These are phyloP conservation scores for Olyra latifolia DNA, from an alignment of 176 grass and related monocot genomes.

Conservation along the genomic window DNA sequence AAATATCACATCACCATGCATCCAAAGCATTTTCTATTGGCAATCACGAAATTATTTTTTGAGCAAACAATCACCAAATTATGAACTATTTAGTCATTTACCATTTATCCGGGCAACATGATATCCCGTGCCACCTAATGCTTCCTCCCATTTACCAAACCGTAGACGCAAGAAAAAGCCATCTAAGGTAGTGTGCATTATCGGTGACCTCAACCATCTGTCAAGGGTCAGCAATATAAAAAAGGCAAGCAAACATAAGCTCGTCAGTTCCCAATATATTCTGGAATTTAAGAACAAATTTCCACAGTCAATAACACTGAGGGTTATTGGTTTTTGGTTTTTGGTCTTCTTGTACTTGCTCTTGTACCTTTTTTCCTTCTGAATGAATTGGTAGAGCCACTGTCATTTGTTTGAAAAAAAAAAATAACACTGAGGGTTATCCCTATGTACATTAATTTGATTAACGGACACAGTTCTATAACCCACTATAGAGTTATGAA, in stretches of 20 bases:
- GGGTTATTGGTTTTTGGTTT: too few relatives aligned
- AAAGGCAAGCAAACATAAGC: slow-evolving; percentile 18
- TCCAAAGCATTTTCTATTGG: background rate
- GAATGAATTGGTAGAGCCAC: too few relatives aligned
- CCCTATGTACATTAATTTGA: background rate
- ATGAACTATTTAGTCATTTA: slow-evolving; percentile 44
- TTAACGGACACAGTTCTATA: background rate
- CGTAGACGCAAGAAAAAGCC: slow-evolving; percentile 87
- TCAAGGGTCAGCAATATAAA: slow-evolving; percentile 31
- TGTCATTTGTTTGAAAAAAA: too few relatives aligned
- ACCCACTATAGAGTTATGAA: background rate
- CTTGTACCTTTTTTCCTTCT: too few relatives aligned
- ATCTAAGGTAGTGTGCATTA: slow-evolving; percentile 55
- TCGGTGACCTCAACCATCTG: slow-evolving; percentile 75
- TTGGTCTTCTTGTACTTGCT: too few relatives aligned
- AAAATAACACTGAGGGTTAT: slow-evolving; percentile 19
- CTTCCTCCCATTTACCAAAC: slow-evolving; percentile 85
- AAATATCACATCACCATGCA: slow-evolving; percentile 23
- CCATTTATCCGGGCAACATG: slow-evolving; percentile 83
- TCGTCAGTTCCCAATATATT: background rate
- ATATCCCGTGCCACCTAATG: slow-evolving; percentile 80
- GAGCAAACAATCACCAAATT: slow-evolving; percentile 25
- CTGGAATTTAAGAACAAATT: slow-evolving; percentile 8
- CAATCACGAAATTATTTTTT: slow-evolving; percentile 28
- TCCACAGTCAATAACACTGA: slow-evolving; percentile 9